These are phyloP conservation scores for Platanthera zijinensis DNA, from an alignment of 106 monocot genomes.

Conservation along the genomic window DNA sequence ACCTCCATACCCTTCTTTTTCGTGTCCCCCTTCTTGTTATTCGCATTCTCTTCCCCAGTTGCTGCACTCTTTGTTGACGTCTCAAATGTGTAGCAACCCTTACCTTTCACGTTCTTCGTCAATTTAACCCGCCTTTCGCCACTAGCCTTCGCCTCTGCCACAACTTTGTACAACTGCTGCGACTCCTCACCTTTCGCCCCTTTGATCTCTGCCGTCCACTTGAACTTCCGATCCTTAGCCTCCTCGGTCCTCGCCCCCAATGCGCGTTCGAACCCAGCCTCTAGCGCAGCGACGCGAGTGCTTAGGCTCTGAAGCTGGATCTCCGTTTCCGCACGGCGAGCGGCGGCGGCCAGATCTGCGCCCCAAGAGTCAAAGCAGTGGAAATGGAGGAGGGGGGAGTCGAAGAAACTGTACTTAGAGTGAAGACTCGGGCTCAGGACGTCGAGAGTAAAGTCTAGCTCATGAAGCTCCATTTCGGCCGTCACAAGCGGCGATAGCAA, in stretches of 20 bases:
- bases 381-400: constrained; percentile 4
- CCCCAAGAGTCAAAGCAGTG: constrained; percentile 18
- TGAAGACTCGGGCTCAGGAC: constrained; percentile 18
- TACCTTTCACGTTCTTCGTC: constrained; percentile 35
- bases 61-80: constrained; percentile 1
- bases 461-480: constrained; percentile 6
- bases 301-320: constrained; percentile 36
- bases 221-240: constrained; percentile 51
- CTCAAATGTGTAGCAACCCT: constrained; percentile 32
- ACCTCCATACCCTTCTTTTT: constrained; percentile 5
- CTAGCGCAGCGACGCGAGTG: constrained; percentile 72
- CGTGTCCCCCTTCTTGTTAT: constrained; percentile 9
- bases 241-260: not conserved
- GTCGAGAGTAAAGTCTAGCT: constrained; percentile 28
- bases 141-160: constrained; percentile 30
- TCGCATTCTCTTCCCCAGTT: not conserved
- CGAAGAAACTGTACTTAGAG: constrained; percentile 6
- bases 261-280: constrained; percentile 29
- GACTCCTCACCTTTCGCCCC: constrained; percentile 20
- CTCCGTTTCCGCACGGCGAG: constrained; percentile 22
- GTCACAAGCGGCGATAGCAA: not conserved
- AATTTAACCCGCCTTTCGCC: constrained; percentile 39
- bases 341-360: constrained; percentile 1
- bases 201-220: constrained; percentile 73
- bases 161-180: constrained; percentile 56